Evolutionary conservation across 1,284 basidiomycete genomes (phyloP).

Genomic region (Austroboletus niveus): DNA sequence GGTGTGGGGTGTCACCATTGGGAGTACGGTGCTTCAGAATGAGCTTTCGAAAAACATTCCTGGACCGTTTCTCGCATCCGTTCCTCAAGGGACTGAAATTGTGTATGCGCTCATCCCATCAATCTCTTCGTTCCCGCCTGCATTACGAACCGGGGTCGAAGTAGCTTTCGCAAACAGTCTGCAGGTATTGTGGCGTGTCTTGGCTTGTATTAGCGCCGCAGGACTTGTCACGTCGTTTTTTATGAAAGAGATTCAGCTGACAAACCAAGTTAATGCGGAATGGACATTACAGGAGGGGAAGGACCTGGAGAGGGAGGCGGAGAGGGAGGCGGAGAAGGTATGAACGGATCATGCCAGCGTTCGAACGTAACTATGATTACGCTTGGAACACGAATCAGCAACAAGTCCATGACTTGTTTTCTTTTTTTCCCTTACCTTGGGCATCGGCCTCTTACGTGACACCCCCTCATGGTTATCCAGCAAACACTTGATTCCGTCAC

Average conservation of each 20-base stretch:
- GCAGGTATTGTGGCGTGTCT: background rate
- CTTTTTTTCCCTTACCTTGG: too few species aligned
- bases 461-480: too few species aligned
- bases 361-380: too few species aligned
- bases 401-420: too few species aligned
- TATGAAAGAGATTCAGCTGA: constrained; percentile 1
- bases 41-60: constrained; percentile 27
- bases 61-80: constrained; percentile 12
- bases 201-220: background rate
- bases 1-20: constrained; percentile 34
- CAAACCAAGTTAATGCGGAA: too few species aligned
- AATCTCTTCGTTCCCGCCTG: background rate
- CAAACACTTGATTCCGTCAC: too few species aligned
- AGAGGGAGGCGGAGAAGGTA: too few species aligned
- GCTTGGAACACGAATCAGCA: too few species aligned
- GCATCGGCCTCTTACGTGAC: too few species aligned
- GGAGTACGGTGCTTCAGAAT: constrained; percentile 32
- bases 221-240: background rate
- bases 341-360: too few species aligned
- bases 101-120: constrained; percentile 8
- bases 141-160: background rate
- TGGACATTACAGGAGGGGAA: too few species aligned
- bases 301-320: too few species aligned
- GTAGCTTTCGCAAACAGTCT: constrained; percentile 4
- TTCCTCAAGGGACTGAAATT: constrained; percentile 10